Evolutionary conservation across 202 grass and related monocot species (phyloP).

Genomic region (Hordeum pubiflorum): DNA sequence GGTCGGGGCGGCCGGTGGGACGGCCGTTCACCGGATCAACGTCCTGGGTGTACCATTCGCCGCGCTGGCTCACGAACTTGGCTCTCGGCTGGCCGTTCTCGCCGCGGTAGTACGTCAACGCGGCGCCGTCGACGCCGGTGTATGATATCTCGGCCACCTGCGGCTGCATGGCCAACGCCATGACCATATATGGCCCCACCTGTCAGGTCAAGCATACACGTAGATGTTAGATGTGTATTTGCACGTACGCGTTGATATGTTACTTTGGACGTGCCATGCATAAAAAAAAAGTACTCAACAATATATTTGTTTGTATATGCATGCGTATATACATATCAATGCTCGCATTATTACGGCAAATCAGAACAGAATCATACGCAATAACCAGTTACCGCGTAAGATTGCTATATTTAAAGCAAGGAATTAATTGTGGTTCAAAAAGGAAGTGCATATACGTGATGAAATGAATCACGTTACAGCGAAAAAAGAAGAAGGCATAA

Average conservation of each 20-base stretch:
- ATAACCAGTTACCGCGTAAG: background rate
- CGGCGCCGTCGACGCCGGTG: constrained; percentile 24
- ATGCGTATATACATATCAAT: background rate
- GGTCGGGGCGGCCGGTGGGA: background rate
- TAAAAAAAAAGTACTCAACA: too few relatives aligned
- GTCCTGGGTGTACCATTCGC: constrained; percentile 36
- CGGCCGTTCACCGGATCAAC: constrained; percentile 32
- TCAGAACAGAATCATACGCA: background rate
- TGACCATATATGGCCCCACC: background rate
- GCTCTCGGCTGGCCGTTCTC: background rate
- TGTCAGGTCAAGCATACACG: background rate
- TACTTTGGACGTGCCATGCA: too few relatives aligned
- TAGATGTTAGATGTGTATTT: too few relatives aligned
- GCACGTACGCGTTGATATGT: too few relatives aligned
- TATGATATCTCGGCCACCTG: constrained; percentile 46
- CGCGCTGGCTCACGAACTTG: background rate
- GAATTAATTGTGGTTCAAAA: background rate
- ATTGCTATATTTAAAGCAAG: background rate
- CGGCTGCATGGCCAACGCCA: constrained; percentile 7
- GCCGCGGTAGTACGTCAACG: constrained; percentile 44
- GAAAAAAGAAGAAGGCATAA: too few relatives aligned
- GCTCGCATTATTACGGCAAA: background rate
- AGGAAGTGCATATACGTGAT: background rate
- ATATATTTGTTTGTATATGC: background rate
- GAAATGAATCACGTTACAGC: background rate